Percentiles rank a stretch among this genome's conserved stretches.
Evolutionary conservation across 169 alveolate genomes (phyloP).

Genomic region (Eimeria sp.): DNA sequence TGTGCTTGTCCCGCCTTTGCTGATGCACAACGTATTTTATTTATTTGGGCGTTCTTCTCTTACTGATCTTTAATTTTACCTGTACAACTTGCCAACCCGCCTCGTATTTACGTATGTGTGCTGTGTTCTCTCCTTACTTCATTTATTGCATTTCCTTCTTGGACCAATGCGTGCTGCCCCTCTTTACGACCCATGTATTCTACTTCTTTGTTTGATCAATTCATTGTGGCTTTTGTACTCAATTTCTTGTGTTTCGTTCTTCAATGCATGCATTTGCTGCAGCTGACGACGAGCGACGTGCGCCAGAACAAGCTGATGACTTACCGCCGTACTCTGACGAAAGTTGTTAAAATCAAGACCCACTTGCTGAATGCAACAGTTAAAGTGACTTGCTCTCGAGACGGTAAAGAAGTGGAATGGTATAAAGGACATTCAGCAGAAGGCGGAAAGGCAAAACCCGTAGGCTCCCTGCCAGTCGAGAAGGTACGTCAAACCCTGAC

Average conservation of each 20-base stretch:
- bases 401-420: conserved; percentile 81
- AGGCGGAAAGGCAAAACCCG: conserved; percentile 76
- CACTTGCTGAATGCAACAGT: conserved; percentile 77
- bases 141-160: too few relatives aligned
- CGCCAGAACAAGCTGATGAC: conserved; percentile 76
- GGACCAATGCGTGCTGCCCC: too few relatives aligned
- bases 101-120: too few relatives aligned
- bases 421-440: conserved; percentile 72
- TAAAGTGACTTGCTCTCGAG: conserved; percentile 80
- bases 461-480: conserved; percentile 80
- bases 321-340: conserved; percentile 73
- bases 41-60: too few relatives aligned
- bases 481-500: conserved; percentile 28
- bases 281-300: conserved; percentile 82
- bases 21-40: not conserved
- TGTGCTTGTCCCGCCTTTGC: too few relatives aligned
- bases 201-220: too few relatives aligned
- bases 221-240: not conserved
- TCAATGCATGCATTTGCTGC: not conserved
- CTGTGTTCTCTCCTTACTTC: too few relatives aligned
- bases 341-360: conserved; percentile 80
- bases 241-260: too few relatives aligned
- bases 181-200: too few relatives aligned
- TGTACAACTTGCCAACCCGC: too few relatives aligned
- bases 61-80: too few relatives aligned